Percentiles rank a stretch among this genome's conserved stretches.
Conservation (phyloP, 371 early-diverging fungal species). For the Coemansia sp. region DNA sequence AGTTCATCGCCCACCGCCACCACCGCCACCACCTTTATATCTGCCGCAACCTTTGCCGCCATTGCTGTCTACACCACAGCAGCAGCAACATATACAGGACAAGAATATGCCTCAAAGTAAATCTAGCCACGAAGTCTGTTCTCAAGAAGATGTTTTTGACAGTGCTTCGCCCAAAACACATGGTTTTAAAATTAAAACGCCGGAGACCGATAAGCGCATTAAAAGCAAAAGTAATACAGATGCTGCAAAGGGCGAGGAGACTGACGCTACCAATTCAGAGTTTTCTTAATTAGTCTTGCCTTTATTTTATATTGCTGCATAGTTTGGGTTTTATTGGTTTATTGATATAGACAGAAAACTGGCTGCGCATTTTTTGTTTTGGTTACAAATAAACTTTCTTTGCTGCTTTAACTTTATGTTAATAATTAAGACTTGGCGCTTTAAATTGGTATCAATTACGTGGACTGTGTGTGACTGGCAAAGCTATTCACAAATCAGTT, state of each 20-base stretch:
- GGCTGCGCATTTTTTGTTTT: not conserved
- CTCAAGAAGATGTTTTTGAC: not conserved
- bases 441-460: no score
- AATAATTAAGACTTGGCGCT: not conserved
- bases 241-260: not conserved
- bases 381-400: not conserved
- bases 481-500: not conserved
- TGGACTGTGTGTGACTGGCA: not conserved
- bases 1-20: not conserved
- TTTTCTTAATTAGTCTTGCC: not conserved
- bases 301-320: not conserved
- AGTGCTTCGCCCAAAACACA: not conserved
- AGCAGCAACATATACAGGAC: not conserved
- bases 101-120: not conserved
- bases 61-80: not conserved
- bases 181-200: not conserved
- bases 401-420: not conserved
- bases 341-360: not conserved
- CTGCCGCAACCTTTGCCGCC: not conserved
- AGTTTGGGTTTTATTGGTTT: not conserved
- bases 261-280: not conserved
- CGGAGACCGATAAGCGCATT: not conserved
- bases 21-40: not conserved
- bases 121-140: not conserved
- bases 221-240: not conserved